Evolutionary conservation across 2,329 filamentous ascomycete species (phyloP), one percentile per base, ranked within the genome.

Genomic region (Cladophialophora yegresii): DNA sequence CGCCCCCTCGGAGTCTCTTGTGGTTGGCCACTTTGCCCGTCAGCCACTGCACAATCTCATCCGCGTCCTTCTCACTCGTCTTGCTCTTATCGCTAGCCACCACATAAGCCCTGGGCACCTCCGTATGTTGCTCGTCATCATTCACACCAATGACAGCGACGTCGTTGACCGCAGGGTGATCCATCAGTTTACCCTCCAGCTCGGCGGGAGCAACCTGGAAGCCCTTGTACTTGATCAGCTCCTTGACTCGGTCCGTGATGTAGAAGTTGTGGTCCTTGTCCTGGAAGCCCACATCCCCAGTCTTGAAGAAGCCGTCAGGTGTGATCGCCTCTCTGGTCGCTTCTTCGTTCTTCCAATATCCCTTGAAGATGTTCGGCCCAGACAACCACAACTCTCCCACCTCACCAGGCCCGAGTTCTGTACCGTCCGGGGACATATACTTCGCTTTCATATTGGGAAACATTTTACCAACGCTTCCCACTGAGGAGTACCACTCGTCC

Each of bases 201-300:
- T 83, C 81, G 0, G 80, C 80, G 2, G 81, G 81, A 13, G 81
- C 76, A 9, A 83, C 80, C 70, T 83, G 80, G 53, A 81, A 72
- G 0, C 81, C 81, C 68, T 82, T 81, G 62, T 81, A 81, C 66
- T 82, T 82, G 70, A 82, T 82, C 8, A 82, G 71, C 62, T 82
- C 82, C 79, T 91, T 92, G 40, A 92, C 82, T 10, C 93, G 89
- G 74, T 97, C 93, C 0, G 93, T 96, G 74, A 96, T 93, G 80
- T 88, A 96, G 72, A 96, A 91, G 73, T 96, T 91, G 32, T 90
- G 90, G 8, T 72, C 55, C 56, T 90, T 83, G 73, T 96, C 91
- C 72, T 90, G 85, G 69, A 90, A 87, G 3, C 91, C 90, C 28
- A 96, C 87, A 72, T 97, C 93, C 1, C 93, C 93, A 0, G 93